Evolutionary conservation across 73 alveolate species (phyloP).

Genomic region (Paramecium primaurelia): DNA sequence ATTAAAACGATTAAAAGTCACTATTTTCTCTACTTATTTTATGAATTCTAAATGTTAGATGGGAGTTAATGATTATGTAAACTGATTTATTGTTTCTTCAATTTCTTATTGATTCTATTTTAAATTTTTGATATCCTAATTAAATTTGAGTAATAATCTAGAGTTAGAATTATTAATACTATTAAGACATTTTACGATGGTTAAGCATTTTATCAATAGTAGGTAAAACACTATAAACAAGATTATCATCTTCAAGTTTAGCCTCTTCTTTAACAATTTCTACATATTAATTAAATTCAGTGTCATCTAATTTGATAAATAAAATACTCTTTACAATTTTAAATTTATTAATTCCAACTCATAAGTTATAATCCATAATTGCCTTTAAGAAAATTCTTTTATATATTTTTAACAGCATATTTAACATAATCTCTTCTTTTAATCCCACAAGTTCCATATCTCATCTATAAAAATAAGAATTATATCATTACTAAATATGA

Average conservation of each 20-base stretch:
- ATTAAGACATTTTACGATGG: neutral
- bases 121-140: neutral
- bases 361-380: neutral
- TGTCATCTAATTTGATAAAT: neutral
- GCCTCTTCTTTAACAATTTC: neutral
- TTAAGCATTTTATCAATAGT: neutral
- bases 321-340: neutral
- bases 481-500: neutral
- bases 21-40: neutral
- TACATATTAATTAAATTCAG: conserved; percentile 10
- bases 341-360: neutral
- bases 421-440: conserved; percentile 36
- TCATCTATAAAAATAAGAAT: neutral
- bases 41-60: neutral
- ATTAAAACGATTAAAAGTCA: conserved; percentile 7
- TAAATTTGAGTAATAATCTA: neutral
- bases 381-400: conserved; percentile 2
- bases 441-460: conserved; percentile 32
- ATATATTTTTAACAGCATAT: conserved; percentile 16
- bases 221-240: neutral
- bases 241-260: neutral
- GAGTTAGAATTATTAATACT: neutral
- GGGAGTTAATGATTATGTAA: neutral
- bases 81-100: neutral
- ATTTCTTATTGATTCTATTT: neutral